phyloP scores from a whole-genome alignment of 768 basidiomycete genomes.

The Cyathus striatus region DNA sequence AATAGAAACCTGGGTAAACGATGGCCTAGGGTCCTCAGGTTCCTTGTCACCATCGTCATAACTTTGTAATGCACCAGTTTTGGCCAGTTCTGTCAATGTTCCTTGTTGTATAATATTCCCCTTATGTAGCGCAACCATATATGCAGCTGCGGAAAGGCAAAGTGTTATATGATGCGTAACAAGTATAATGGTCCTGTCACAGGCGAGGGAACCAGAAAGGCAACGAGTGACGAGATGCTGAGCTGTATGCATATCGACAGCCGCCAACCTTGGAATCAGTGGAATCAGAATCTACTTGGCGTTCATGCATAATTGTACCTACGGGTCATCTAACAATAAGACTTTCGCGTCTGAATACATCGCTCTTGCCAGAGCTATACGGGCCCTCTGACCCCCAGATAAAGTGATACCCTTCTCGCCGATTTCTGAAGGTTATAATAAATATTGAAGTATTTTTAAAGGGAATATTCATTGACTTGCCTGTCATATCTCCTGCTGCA shows the following conservation, averaged over 20 bases:
- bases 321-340: constrained; percentile 72
- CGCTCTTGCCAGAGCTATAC: constrained; percentile 73
- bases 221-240: constrained; percentile 63
- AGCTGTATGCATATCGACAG: constrained; percentile 77
- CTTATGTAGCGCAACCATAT: constrained; percentile 56
- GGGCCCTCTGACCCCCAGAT: constrained; percentile 71
- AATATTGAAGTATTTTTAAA: not conserved
- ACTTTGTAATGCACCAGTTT: constrained; percentile 38
- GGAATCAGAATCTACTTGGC: too few relatives aligned
- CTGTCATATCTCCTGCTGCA: constrained; percentile 74
- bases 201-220: constrained; percentile 55
- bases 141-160: constrained; percentile 62
- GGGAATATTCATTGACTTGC: constrained; percentile 22
- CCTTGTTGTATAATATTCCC: constrained; percentile 50
- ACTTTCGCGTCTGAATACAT: constrained; percentile 70
- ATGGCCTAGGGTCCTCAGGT: too few relatives aligned
- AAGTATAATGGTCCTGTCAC: constrained; percentile 67
- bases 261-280: constrained; percentile 43
- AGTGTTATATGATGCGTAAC: constrained; percentile 81
- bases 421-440: constrained; percentile 47
- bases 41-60: constrained; percentile 15
- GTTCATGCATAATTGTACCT: too few relatives aligned
- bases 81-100: constrained; percentile 39
- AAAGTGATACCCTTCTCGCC: constrained; percentile 78
- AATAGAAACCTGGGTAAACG: too few relatives aligned